These are phyloP conservation scores for Ophiocordyceps unilateralis DNA, from an alignment of 2,329 filamentous ascomycete genomes.

Conservation along the genomic window DNA sequence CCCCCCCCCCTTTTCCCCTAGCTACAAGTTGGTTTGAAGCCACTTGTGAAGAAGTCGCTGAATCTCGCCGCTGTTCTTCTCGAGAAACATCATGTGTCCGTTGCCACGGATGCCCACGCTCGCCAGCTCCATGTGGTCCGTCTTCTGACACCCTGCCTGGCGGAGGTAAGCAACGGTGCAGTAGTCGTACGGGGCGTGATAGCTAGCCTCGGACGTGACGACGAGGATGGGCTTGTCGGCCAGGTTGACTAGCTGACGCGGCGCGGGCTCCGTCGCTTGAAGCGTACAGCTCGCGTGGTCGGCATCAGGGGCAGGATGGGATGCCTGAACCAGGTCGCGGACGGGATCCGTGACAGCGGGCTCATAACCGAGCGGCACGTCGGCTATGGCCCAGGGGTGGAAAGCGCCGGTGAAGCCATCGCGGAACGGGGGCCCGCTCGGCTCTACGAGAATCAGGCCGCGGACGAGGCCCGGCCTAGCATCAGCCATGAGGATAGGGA, in stretches of 20 bases:
- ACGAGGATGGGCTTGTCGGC: constrained; percentile 6
- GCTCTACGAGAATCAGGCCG: constrained; percentile 26
- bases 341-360: constrained; percentile 21
- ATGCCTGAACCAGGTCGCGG: constrained; percentile 15
- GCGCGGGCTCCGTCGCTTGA: constrained; percentile 12
- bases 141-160: constrained; percentile 21
- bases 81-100: constrained; percentile 30
- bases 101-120: constrained; percentile 24
- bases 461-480: constrained; percentile 21
- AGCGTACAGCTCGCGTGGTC: constrained; percentile 12
- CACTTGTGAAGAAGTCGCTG: constrained; percentile 8
- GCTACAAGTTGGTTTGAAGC: too few species aligned
- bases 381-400: constrained; percentile 28
- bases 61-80: constrained; percentile 27
- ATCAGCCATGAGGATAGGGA: constrained; percentile 24
- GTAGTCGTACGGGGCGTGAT: constrained; percentile 27
- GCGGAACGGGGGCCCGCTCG: constrained; percentile 27
- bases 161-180: constrained; percentile 21
- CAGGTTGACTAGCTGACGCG: constrained; percentile 5
- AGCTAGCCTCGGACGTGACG: constrained; percentile 23
- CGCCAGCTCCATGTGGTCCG: constrained; percentile 18
- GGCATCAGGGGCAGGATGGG: constrained; percentile 7
- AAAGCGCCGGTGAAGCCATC: constrained; percentile 14
- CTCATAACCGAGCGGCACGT: constrained; percentile 29
- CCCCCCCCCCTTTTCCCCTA: neutral